Evolutionary conservation across 2,329 filamentous ascomycete genomes (phyloP), one percentile per base, ranked within the genome.

Genomic region (Aureobasidium melanogenum): DNA sequence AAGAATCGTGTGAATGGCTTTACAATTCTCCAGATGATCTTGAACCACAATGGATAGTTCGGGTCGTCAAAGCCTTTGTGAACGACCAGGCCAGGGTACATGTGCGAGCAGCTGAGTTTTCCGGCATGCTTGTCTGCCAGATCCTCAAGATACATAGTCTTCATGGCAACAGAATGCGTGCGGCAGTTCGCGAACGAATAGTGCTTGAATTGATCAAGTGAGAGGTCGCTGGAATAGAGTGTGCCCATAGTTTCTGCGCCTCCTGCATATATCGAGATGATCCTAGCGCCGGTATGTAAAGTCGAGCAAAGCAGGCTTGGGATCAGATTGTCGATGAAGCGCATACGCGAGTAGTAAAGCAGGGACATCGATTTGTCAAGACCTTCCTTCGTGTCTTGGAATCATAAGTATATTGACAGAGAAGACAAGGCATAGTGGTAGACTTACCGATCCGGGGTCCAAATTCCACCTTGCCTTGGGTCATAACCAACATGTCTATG

Each of bases 401-500:
- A 15, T 15, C 14, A 19, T 15, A 1, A 9, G 43, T 12, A 43
- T 14, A 26, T 46, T 10, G 28, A 19, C n/a, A 17, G 19, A 12
- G 28, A 10, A 17, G 1, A n/a, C 10, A 36, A 14, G 39, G 10
- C 28, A 30, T 30, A 8, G 5, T 8, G 5, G 8, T 30, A n/a
- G 12, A 14, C 17, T 36, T 14, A 61, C 57, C 38, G 8, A 56
- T 44, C 14, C 36, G 41, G 5, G n/a, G n/a, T 28, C 24, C 60
- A 47, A 74, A 69, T 9, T 69, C 69, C 52, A 75, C 63, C 63
- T 72, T 71, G 19, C 72, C 74, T 17, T 71, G 68, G 15, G 70
- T 74, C 69, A 75, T 67, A 64, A 74, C 71, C 19, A 79, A 67
- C 4, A 78, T 46, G 61, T 78, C 75, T 3, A 79, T 64, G 44